These are phyloP conservation scores for Populus davidiana DNA, from an alignment of 345 rosid genomes.

Conservation along the genomic window DNA sequence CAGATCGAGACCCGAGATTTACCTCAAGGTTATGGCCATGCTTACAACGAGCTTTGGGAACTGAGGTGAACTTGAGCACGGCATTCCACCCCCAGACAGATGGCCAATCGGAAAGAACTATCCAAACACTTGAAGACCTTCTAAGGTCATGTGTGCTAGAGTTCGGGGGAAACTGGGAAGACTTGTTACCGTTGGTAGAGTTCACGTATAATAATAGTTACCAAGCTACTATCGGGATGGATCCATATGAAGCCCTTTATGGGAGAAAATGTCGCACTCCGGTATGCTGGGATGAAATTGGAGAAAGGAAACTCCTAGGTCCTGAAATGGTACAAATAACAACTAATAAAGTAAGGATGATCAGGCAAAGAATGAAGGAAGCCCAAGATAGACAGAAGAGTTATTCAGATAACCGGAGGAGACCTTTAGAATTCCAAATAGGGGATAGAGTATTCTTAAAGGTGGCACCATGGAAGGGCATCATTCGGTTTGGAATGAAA, in stretches of 20 bases:
- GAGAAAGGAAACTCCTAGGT: background rate
- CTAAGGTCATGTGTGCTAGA: background rate
- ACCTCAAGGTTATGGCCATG: background rate
- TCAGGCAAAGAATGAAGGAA: background rate
- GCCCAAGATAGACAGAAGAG: background rate
- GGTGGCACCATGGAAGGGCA: too few species aligned
- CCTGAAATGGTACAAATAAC: background rate
- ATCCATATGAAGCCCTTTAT: background rate
- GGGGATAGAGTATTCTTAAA: too few species aligned
- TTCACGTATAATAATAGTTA: background rate
- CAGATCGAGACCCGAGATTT: background rate
- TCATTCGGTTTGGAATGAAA: too few species aligned
- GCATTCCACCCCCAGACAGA: rapidly evolving
- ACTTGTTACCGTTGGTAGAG: background rate
- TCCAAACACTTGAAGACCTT: background rate
- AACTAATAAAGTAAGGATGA: background rate
- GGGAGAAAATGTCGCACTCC: background rate
- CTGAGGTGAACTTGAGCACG: background rate
- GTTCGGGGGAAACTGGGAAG: background rate
- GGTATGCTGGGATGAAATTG: background rate
- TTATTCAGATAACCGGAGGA: too few species aligned
- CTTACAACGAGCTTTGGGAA: background rate
- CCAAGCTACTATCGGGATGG: background rate
- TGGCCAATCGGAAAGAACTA: background rate
- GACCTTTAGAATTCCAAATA: too few species aligned